Evolutionary conservation across 345 rosid species (phyloP), one percentile per base, ranked within the genome.

Genomic region (Pseudoturritis turrita): DNA sequence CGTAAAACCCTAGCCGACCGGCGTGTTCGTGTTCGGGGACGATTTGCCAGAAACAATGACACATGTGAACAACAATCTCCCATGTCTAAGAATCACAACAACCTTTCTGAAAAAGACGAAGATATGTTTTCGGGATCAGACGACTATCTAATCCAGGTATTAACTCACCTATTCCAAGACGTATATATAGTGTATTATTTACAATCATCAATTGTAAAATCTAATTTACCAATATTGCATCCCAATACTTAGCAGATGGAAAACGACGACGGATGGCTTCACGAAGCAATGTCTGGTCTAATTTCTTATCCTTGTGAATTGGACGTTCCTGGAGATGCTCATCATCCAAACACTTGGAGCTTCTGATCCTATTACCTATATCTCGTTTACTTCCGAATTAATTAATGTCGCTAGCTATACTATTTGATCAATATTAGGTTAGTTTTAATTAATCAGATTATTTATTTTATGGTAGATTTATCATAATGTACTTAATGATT

Each of bases 1-100:
- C 96, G 96, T 14, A 90, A 93, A 85, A 86, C 96, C 80, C 83
- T 93, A 57, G 98, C 98, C 10, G 97, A 93, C 71, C 71, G 97
- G 41, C 82, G 98, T 56, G 93, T 90, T 60, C 86, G 98, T 45
- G 85, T 93, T n/a, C 87, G 96, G 0, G 97, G 98, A 19, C 80
- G 98, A 77, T 93, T 93, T 71, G 98, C 97, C 0, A 80, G 91
- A 78, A 93, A 93, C 78, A 85, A 39, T 60, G 93, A 86, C 60
- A 55, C 71, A 4, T 64, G 81, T 67, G 93, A 88, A 61, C 88
- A 84, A 36, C 91, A 87, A 62, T 77, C 68, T 45, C 65, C 52
- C 17, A 62, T 62, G 50, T 81, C 74, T 70, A 84, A 81, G 58
- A 81, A 70, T 23, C 65, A 75, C n/a, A 74, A 70, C 23, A 77